These are phyloP conservation scores for Gynochthodes officinalis DNA, from an alignment of 257 asterid genomes.

Conservation along the genomic window DNA sequence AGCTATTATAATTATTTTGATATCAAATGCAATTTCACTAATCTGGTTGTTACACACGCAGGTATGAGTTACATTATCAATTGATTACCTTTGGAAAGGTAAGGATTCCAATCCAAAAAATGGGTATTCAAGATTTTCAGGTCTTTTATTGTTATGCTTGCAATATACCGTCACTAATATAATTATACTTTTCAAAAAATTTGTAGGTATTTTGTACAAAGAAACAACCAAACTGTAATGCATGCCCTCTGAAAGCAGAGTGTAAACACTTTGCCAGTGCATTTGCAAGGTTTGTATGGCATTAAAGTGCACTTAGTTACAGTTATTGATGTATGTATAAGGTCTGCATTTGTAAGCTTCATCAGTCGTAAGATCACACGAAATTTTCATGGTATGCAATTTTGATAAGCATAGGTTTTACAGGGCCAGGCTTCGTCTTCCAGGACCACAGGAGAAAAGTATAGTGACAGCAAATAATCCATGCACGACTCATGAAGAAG, in stretches of 20 bases:
- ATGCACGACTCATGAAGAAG: constrained; percentile 19
- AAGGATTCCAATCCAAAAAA: neutral
- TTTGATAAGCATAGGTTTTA: constrained; percentile 11
- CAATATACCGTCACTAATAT: neutral
- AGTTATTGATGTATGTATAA: too few relatives aligned
- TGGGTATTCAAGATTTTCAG: neutral
- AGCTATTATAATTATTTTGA: neutral
- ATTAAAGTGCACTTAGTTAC: neutral
- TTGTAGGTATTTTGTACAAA: constrained; percentile 55
- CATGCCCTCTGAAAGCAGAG: constrained; percentile 52
- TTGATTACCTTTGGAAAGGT: constrained; percentile 59
- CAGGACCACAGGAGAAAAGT: constrained; percentile 24
- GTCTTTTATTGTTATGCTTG: neutral
- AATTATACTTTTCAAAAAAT: neutral
- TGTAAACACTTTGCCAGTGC: constrained; percentile 64
- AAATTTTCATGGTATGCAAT: neutral
- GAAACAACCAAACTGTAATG: constrained; percentile 45
- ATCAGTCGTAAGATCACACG: too few relatives aligned
- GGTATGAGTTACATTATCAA: constrained; percentile 55
- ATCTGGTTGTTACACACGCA: constrained; percentile 22
- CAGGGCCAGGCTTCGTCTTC: constrained; percentile 37
- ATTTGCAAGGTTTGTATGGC: constrained; percentile 43
- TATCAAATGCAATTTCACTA: constrained; percentile 2
- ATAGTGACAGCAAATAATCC: constrained; percentile 3
- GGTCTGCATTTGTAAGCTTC: too few relatives aligned